A percentile compares a stretch with the other conserved stretches of the same genome.
Conservation (phyloP, 352 stramenopile genomes). For the Peronospora destructor region DNA sequence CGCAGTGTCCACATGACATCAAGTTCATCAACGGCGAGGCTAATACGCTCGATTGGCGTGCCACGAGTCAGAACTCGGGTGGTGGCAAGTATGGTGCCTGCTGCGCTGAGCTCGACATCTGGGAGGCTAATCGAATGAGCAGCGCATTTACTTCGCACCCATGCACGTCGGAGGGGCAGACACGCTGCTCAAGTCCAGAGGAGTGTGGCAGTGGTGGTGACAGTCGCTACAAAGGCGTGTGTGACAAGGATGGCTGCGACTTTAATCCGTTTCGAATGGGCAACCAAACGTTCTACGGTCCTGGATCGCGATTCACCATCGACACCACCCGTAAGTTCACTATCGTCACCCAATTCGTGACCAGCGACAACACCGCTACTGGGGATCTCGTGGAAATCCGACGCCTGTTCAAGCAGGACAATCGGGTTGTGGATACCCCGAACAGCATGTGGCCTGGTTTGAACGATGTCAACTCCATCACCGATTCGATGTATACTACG, state of each 20-base stretch:
- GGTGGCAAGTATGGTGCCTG: conserved; percentile 53
- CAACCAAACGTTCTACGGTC: conserved; percentile 58
- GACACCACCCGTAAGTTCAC: conserved; percentile 62
- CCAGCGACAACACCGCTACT: conserved; percentile 40
- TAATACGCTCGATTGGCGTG: conserved; percentile 52
- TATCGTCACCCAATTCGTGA: conserved; percentile 70
- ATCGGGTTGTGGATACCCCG: conserved; percentile 33
- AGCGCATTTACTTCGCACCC: conserved; percentile 53
- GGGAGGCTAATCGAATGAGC: conserved; percentile 58
- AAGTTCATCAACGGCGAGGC: conserved; percentile 77
- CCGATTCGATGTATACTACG: conserved; percentile 37
- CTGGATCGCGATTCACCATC: conserved; percentile 39
- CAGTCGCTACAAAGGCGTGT: conserved; percentile 61
- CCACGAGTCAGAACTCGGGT: conserved; percentile 38
- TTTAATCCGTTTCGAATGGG: conserved; percentile 69
- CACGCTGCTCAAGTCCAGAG: conserved; percentile 31
- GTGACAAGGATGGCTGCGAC: conserved; percentile 73
- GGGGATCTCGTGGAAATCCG: conserved; percentile 61
- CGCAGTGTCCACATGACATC: conserved; percentile 63
- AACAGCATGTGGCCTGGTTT: conserved; percentile 27
- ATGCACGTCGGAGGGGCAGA: conserved; percentile 35
- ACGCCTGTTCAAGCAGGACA: conserved; percentile 63
- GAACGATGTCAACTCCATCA: conserved; percentile 11
- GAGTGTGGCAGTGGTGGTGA: conserved; percentile 42
- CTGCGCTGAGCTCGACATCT: conserved; percentile 65